Base-by-base conservation (phyloP, 257 asterid species). In the Rubia yunnanensis region DNA sequence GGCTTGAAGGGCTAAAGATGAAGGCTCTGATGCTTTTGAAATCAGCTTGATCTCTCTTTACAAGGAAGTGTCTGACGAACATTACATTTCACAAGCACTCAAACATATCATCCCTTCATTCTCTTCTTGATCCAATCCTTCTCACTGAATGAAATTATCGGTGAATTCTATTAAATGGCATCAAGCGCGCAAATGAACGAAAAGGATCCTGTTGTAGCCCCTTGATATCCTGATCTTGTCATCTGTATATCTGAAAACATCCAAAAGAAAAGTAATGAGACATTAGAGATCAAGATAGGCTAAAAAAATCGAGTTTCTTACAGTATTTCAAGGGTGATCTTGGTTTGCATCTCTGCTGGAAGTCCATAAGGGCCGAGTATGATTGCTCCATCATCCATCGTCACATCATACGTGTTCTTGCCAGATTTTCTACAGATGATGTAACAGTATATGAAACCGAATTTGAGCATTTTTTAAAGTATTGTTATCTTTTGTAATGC, bases 361-460 rank as follows among this genome's bases (percentile, higher is more conserved):
- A 92, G 65, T 66, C 98, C 98, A 67, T 82, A 92, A 5, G 85
- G 84, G 60, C 96, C 96, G 53, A 83, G 83, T 73, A 92, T 79
- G 31, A 92, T 79, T 36, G 98, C 98, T 77, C 92, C 98, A 73
- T 92, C 98, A n/a, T 89, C 96, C 97, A 89, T 89, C 31, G 70
- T 69, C 10, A 89, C 86, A 62, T 80, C 83, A 23, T 85, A 92
- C 1, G 75, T 70, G 66, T 84, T 89, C 59, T 53, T 35, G 11
- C 87, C 88, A 2, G 82, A 79, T 85, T 86, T 89, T 72, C 98
- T 92, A 64, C 50, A 68, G 13, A 65, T n/a, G n/a, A n/a, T n/a
- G n/a, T n/a, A n/a, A n/a, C n/a, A n/a, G 27, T 20, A 27, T 17
- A 32, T 64, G 59, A 59, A 28, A 41, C 30, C 3, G 9, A 27